Conservation (phyloP, 2,329 filamentous ascomycete genomes). For the Pseudocercospora fijiensis region DNA sequence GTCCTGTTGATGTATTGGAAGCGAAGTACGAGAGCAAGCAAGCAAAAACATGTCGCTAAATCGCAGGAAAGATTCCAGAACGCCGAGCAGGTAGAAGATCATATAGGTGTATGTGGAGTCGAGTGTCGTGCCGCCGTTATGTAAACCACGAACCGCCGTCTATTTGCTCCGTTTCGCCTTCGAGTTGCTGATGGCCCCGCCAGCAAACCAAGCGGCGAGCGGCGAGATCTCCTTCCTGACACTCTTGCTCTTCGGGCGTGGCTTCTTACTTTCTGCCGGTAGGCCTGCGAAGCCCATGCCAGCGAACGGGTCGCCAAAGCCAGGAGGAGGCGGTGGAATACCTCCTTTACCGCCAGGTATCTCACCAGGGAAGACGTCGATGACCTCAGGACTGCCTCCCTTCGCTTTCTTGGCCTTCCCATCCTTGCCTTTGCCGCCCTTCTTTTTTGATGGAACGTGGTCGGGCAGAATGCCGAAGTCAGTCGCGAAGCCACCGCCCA, state of each 20-base stretch:
- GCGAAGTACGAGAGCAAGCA: background rate
- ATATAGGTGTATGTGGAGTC: background rate
- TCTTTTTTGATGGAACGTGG: constrained; percentile 17
- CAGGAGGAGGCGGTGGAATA: constrained; percentile 16
- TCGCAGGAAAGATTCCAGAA: background rate
- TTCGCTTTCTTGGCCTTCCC: constrained; percentile 14
- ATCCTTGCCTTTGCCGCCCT: constrained; percentile 16
- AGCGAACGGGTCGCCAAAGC: constrained; percentile 23
- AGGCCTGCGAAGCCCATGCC: constrained; percentile 15
- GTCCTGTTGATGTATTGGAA: background rate
- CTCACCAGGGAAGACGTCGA: constrained; percentile 14
- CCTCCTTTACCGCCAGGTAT: background rate
- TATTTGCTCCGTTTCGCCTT: constrained; percentile 19
- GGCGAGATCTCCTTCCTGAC: constrained; percentile 29
- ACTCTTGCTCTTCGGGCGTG: constrained; percentile 27
- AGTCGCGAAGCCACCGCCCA: constrained; percentile 10
- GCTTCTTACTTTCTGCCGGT: constrained; percentile 18
- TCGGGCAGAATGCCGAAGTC: constrained; percentile 21
- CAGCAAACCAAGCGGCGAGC: constrained; percentile 34
- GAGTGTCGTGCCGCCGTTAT: background rate
- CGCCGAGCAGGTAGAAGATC: background rate
- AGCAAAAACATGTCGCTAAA: constrained; percentile 1
- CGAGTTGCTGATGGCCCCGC: constrained; percentile 24
- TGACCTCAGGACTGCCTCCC: constrained; percentile 21
- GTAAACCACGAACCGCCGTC: background rate